phyloP scores from a whole-genome alignment of 2,329 filamentous ascomycete species.

The Podosphaera aphanis region DNA sequence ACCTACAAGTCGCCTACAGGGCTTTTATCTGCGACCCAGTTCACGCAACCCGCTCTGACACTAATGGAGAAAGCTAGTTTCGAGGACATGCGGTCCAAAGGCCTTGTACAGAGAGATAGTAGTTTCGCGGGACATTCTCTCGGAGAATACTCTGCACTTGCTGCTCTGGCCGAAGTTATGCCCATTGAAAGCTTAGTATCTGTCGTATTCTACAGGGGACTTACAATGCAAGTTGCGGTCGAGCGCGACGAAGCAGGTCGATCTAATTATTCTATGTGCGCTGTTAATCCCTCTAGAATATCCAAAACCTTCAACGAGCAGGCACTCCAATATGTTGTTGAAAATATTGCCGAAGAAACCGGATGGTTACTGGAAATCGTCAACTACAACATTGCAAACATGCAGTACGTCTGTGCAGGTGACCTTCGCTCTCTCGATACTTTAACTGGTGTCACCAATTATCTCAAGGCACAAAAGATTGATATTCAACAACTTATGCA shows the following conservation, averaged over 20 bases:
- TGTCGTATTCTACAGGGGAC: slow-evolving; percentile 93
- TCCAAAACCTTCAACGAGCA: slow-evolving; percentile 98
- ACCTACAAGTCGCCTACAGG: slow-evolving; percentile 91
- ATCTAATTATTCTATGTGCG: slow-evolving; percentile 98
- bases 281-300: slow-evolving; percentile 93
- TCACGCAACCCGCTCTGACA: slow-evolving; percentile 90
- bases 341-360: slow-evolving; percentile 82
- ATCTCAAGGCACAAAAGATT: slow-evolving; percentile 87
- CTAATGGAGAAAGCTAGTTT: slow-evolving; percentile 99
- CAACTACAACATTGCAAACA: slow-evolving; percentile 65
- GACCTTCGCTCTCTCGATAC: slow-evolving; percentile 50
- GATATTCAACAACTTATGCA: slow-evolving; percentile 86
- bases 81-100: slow-evolving; percentile 95
- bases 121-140: slow-evolving; percentile 95
- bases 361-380: slow-evolving; percentile 96
- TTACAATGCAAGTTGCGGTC: slow-evolving; percentile 98
- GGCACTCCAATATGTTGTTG: slow-evolving; percentile 86
- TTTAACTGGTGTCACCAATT: slow-evolving; percentile 54
- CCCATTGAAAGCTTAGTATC: slow-evolving; percentile 97
- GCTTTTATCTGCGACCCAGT: slow-evolving; percentile 87
- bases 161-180: slow-evolving; percentile 92
- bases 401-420: slow-evolving; percentile 52
- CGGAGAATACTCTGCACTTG: slow-evolving; percentile 92
- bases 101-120: slow-evolving; percentile 84
- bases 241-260: slow-evolving; percentile 82